Evolutionary conservation across 352 stramenopile genomes (phyloP), one percentile per base, ranked within the genome.

Genomic region (Albugo candida): DNA sequence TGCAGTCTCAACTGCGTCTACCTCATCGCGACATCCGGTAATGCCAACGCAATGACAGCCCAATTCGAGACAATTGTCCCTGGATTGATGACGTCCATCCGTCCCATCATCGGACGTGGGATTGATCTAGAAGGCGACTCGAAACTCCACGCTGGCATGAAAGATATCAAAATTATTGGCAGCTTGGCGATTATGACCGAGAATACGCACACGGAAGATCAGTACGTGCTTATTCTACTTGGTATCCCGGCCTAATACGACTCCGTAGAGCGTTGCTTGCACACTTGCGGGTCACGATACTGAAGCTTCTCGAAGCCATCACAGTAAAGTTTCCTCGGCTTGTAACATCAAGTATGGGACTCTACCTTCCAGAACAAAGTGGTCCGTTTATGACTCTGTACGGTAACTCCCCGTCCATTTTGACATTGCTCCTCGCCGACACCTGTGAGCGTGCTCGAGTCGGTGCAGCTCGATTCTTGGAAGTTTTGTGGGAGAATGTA

Each of bases 1-100:
- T 83, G 69, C 48, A 92, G 78, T 47, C 78, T 92, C 64, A 86
- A 88, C 58, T 92, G 78, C 57, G 65, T 87, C 17, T 83, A 75
- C 52, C 81, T 74, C 55, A 85, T 92, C 48, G 64, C 88, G 41
- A 75, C 67, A 43, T 70, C 69, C 40, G 78, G 72, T 39, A 69
- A 67, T 19, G 70, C 24, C 3, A 31, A 83, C 16, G 68, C 59
- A 5, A 60, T 85, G 17, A 51, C 36, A 3, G 71, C 79, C 40
- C 73, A 67, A 19, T 83, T 88, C 21, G 57, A 68, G 13, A 57
- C 71, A 0, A 53, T 60, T 5, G 39, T 92, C 37, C 70, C 75
- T 1, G 74, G 62, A 47, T 48, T 88, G 11, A 47, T 92, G 36
- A 80, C 52, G 35, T 83, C 73, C 13, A 84, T 92, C 65, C 75